phyloP scores from a whole-genome alignment of 768 basidiomycete species.

The Terana coerulea region DNA sequence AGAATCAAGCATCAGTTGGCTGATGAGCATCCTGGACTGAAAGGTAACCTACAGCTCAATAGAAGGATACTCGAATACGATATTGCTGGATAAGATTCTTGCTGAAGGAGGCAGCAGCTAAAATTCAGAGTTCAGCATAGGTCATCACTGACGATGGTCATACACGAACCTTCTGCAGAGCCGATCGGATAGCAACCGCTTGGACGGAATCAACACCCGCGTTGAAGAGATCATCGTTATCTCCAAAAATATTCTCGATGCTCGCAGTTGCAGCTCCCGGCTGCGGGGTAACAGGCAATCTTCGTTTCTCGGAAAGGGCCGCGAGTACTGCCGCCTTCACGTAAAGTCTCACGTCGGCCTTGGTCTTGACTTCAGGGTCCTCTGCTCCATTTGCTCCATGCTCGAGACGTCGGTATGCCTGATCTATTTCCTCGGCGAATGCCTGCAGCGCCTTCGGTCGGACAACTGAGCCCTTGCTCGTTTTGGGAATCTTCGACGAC shows the following conservation, averaged over 20 bases:
- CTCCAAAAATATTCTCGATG: neutral
- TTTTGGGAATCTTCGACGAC: conserved; percentile 1
- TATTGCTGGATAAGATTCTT: neutral
- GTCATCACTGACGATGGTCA: neutral
- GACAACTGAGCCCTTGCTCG: conserved; percentile 11
- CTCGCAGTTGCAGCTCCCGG: too few species aligned
- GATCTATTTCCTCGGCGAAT: conserved; percentile 1
- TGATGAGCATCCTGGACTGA: neutral
- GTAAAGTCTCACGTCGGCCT: too few species aligned
- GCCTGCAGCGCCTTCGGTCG: conserved; percentile 4
- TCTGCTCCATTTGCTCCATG: neutral
- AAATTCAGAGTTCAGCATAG: too few species aligned
- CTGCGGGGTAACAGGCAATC: too few species aligned
- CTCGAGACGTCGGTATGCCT: conserved; percentile 8
- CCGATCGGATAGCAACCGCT: neutral
- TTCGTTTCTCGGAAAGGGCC: too few species aligned
- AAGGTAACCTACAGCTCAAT: neutral
- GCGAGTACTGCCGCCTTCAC: too few species aligned
- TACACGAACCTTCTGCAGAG: conserved; percentile 2
- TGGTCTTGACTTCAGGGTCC: too few species aligned
- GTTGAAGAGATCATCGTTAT: conserved; percentile 9
- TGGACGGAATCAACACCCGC: conserved; percentile 6
- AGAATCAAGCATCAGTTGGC: neutral
- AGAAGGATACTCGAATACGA: conserved; percentile 11
- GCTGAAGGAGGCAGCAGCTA: neutral